phyloP scores from a whole-genome alignment of 441 rosid genomes.

The Rhodomyrtus psidioides region DNA sequence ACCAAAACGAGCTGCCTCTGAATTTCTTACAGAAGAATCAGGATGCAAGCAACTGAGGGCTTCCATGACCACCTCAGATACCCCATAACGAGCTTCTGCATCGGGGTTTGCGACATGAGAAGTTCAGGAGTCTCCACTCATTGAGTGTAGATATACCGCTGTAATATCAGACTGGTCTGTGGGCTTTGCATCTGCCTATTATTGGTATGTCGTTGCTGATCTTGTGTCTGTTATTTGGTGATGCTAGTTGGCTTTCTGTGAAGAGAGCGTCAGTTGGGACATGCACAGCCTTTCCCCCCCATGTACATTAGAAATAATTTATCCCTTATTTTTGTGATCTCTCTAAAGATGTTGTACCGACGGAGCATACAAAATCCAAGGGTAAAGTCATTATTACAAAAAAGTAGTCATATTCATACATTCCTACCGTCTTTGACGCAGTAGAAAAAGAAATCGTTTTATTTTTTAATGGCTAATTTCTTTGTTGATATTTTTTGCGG shows the following conservation, averaged over 20 bases:
- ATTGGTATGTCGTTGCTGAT: background rate
- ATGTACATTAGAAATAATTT: background rate
- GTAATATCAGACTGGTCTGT: background rate
- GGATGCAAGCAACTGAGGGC: constrained; percentile 69
- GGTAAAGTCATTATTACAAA: background rate
- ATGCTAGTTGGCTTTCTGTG: background rate
- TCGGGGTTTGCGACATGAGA: background rate
- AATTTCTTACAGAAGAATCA: constrained; percentile 52
- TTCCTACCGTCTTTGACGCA: background rate
- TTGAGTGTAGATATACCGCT: background rate
- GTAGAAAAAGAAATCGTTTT: background rate
- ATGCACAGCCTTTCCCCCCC: background rate
- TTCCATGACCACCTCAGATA: constrained; percentile 21
- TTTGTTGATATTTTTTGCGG: background rate
- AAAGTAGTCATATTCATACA: background rate
- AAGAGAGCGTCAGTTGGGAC: too few species aligned
- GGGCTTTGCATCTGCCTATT: background rate
- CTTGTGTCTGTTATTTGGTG: background rate
- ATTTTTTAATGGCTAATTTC: background rate
- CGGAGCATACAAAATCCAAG: background rate
- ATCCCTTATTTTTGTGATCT: background rate
- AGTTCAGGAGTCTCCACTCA: background rate
- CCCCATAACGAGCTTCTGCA: constrained; percentile 7
- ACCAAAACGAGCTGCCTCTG: constrained; percentile 77
- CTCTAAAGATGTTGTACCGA: background rate